Evolutionary conservation across 2,329 filamentous ascomycete genomes (phyloP).

Genomic region (Nigrograna mackinnonii): DNA sequence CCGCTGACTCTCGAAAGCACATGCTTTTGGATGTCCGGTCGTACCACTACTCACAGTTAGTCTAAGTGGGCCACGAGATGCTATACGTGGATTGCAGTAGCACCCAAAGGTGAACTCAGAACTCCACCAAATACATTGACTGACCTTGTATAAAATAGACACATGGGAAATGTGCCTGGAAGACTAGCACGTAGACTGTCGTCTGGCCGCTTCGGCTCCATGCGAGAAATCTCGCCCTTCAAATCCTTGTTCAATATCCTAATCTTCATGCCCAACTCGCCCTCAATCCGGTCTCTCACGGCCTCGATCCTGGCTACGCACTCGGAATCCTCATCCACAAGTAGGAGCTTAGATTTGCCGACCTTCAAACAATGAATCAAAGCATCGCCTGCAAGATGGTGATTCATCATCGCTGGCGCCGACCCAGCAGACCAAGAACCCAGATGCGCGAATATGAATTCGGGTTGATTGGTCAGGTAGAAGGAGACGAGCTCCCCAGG

Average conservation of each 20-base stretch:
- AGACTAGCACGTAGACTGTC: constrained; percentile 60
- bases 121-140: constrained; percentile 10
- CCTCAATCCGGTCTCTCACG: constrained; percentile 50
- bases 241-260: constrained; percentile 55
- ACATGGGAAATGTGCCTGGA: constrained; percentile 58
- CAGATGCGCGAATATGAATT: constrained; percentile 69
- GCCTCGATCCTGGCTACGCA: constrained; percentile 62
- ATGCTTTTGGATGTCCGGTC: constrained; percentile 75
- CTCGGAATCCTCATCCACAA: constrained; percentile 52
- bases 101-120: neutral
- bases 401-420: constrained; percentile 72
- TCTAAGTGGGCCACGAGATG: constrained; percentile 10
- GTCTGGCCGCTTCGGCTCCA: constrained; percentile 55
- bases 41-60: no score
- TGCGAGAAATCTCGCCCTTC: constrained; percentile 51
- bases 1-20: constrained; percentile 60
- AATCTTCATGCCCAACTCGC: constrained; percentile 62
- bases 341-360: constrained; percentile 52
- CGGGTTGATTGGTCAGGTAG: constrained; percentile 69
- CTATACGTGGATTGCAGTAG: neutral
- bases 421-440: constrained; percentile 68
- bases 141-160: constrained; percentile 70
- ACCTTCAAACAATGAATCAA: constrained; percentile 69
- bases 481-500: constrained; percentile 66
- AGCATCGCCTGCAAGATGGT: constrained; percentile 66